Evolutionary conservation across 352 stramenopile genomes (phyloP), one percentile per base, ranked within the genome.

Genomic region (Pythium dissimile): DNA sequence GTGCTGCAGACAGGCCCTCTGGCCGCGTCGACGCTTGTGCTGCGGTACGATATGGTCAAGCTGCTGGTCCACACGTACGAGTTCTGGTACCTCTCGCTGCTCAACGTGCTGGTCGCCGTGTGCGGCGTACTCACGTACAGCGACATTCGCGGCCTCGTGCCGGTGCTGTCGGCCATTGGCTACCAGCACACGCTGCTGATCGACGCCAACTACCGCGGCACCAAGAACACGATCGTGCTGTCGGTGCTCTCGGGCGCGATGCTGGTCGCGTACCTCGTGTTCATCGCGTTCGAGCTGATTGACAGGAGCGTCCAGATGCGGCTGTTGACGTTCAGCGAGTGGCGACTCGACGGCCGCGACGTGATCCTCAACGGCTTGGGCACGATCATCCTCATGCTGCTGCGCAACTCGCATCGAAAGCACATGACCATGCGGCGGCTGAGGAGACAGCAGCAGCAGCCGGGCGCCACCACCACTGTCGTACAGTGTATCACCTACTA

Each of bases 81-180:
- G 31, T 72, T 73, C 26, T 79, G 67, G 64, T 74, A 73, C 58
- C 70, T 74, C 44, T 55, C 71, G 32, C 37, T 59, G 7, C 31
- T 73, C 10, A 67, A 66, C 28, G 23, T 41, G 1, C 21, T 53
- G 4, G 59, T 56, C 2, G 57, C 55, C 15, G 11, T 54, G n/a
- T n/a, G n/a, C n/a, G n/a, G n/a, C n/a, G n/a, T n/a, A n/a, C n/a
- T n/a, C n/a, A n/a, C n/a, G n/a, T n/a, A n/a, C n/a, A n/a, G n/a
- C n/a, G 71, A 79, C 42, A 9, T 48, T 4, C 46, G 67, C 15
- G 24, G 51, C 31, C 12, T 50, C 47, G 41, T 74, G 5, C 34
- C 41, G 3, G 35, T 44, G 0, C 31, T 61, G 6, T 44, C 66
- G 16, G 70, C 54, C 51, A 47, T 63, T 8, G 54, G 54, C 20